Evolutionary conservation across 1,284 basidiomycete species (phyloP).

Genomic region (Ustilago crameri): DNA sequence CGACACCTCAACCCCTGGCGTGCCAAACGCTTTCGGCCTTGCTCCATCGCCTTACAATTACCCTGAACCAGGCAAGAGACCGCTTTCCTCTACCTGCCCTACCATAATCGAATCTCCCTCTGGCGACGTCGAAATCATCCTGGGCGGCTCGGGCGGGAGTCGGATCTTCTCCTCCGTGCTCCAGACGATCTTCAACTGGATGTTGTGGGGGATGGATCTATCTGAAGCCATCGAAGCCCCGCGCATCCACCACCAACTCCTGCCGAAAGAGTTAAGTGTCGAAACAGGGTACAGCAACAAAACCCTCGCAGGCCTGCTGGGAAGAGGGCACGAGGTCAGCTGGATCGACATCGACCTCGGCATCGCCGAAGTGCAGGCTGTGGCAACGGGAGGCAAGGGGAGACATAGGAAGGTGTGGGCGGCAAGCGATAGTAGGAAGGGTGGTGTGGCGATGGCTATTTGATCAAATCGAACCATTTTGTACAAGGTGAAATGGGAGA

Average conservation of each 20-base stretch:
- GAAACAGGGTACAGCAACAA: slow-evolving; percentile 53
- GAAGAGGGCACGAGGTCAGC: slow-evolving; percentile 47
- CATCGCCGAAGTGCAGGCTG: slow-evolving; percentile 57
- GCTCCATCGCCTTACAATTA: slow-evolving; percentile 68
- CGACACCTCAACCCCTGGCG: slow-evolving; percentile 69
- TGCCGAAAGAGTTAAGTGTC: slow-evolving; percentile 48
- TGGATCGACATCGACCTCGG: slow-evolving; percentile 58
- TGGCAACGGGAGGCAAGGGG: slow-evolving; percentile 21
- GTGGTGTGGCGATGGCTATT: slow-evolving; percentile 56
- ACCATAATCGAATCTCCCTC: slow-evolving; percentile 67
- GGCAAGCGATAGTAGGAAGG: slow-evolving; percentile 61
- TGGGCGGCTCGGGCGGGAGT: slow-evolving; percentile 69
- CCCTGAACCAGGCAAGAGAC: slow-evolving; percentile 68
- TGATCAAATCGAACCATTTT: no score
- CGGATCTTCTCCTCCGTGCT: slow-evolving; percentile 78
- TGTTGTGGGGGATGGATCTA: slow-evolving; percentile 83
- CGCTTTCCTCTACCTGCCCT: slow-evolving; percentile 68
- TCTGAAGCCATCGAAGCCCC: slow-evolving; percentile 84
- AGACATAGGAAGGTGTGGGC: slow-evolving; percentile 29
- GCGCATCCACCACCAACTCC: slow-evolving; percentile 85
- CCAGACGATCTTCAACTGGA: slow-evolving; percentile 80
- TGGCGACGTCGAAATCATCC: slow-evolving; percentile 68
- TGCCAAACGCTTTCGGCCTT: slow-evolving; percentile 69
- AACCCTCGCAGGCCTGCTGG: slow-evolving; percentile 35
- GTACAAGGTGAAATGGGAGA: no score